These are phyloP conservation scores for Calonectria crousiana DNA, from an alignment of 2,329 filamentous ascomycete species.

Conservation along the genomic window DNA sequence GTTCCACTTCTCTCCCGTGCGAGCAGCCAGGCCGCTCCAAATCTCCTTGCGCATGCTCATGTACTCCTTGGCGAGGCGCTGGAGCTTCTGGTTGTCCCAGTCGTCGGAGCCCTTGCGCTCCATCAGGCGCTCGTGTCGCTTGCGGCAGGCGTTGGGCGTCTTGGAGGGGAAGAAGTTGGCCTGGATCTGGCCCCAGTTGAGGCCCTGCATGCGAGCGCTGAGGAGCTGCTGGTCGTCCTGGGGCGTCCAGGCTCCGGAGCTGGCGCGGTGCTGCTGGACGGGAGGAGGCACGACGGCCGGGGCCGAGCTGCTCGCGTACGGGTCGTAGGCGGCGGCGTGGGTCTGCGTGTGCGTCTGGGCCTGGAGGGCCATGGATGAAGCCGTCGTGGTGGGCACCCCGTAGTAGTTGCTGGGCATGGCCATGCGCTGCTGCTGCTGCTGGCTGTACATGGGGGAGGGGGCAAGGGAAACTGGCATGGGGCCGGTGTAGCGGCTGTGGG, in stretches of 20 bases:
- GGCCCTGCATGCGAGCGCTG: conserved; percentile 76
- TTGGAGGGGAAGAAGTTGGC: conserved; percentile 82
- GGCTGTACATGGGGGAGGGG: conserved; percentile 56
- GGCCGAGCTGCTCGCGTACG: conserved; percentile 52
- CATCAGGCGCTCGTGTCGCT: conserved; percentile 87
- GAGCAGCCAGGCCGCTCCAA: conserved; percentile 80
- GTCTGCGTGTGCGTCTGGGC: conserved; percentile 52
- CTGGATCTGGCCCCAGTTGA: conserved; percentile 89
- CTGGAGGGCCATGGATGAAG: conserved; percentile 45
- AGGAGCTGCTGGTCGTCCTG: conserved; percentile 82
- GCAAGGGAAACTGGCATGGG: conserved; percentile 55
- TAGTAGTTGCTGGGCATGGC: conserved; percentile 56
- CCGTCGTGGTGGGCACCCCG: conserved; percentile 49
- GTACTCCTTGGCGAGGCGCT: conserved; percentile 81
- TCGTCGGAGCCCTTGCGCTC: conserved; percentile 80
- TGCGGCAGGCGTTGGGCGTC: conserved; percentile 86
- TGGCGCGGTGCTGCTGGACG: conserved; percentile 67
- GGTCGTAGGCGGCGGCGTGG: conserved; percentile 52
- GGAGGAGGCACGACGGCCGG: conserved; percentile 51
- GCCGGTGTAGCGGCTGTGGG: conserved; percentile 47
- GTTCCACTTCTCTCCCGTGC: conserved; percentile 86
- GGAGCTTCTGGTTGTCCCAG: conserved; percentile 82
- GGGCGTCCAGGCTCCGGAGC: conserved; percentile 77
- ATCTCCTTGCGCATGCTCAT: conserved; percentile 84
- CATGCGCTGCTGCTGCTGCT: conserved; percentile 54